Evolutionary conservation across 2,329 filamentous ascomycete species (phyloP), one percentile per base, ranked within the genome.

Genomic region (Neofusicoccum parvum): DNA sequence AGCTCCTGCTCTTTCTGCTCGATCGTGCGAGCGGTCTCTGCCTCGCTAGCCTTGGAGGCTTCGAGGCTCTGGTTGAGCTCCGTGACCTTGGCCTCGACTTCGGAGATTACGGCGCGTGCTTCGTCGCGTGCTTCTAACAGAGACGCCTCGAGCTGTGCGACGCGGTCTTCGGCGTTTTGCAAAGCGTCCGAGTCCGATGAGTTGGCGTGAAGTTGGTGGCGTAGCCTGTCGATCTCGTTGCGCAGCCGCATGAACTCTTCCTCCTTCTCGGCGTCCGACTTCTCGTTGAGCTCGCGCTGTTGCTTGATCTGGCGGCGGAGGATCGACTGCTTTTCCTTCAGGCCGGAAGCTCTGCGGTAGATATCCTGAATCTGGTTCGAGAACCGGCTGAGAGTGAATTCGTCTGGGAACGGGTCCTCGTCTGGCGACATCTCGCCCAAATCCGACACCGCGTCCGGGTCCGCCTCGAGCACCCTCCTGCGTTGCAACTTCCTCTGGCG

Each of bases 241-340:
- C 80, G 80, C 58, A 83, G 73, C 9, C 73, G 71, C 60, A 72
- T 69, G 51, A 79, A 73, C 53, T 82, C 78, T 32, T 70, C 75
- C 60, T 78, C 77, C 63, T 74, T 77, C 54, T 79, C 75, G 2
- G 74, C 83, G 70, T 96, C 92, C 1, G 92, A 93, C 73, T 94
- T 94, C 80, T 85, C 93, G 79, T 96, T 96, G 65, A 97, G 85
- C 73, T 96, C 92, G 66, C 94, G 90, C 79, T 98, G 94, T 75
- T 98, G 94, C 80, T 96, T 94, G 72, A 97, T 94, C 76, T 98
- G 94, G 49, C 93, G 88, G 72, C 94, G 90, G 9, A 98, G 84
- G 23, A 97, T 94, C 56, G 88, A 87, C 75, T 97, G 96, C 75
- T 98, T 94, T 71, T 97, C 92, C 68, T 92, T 89, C 41, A 97